Evolutionary conservation across 1,284 basidiomycete species (phyloP).

Genomic region (Austropuccinia psidii): DNA sequence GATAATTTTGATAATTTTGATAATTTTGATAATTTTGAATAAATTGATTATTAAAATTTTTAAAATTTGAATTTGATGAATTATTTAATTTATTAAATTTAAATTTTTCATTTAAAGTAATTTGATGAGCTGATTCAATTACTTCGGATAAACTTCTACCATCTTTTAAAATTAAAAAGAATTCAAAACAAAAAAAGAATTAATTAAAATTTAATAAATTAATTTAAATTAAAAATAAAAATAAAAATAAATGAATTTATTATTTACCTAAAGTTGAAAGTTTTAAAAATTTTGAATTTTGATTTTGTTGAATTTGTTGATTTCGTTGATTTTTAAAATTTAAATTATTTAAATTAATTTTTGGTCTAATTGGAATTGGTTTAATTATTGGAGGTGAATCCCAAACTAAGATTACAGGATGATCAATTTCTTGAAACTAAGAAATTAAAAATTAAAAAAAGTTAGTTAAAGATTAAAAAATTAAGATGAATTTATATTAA

Average conservation of each 20-base stretch:
- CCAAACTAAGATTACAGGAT: background rate
- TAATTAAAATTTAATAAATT: background rate
- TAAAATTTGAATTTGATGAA: no score
- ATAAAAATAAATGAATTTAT: background rate
- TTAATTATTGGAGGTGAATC: background rate
- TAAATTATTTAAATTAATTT: background rate
- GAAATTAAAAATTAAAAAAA: no score
- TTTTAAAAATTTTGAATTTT: background rate
- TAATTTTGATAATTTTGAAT: no score
- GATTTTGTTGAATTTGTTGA: background rate
- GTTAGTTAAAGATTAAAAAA: no score
- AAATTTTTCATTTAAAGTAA: background rate
- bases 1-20: background rate
- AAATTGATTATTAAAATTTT: no score
- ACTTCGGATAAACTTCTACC: conserved; percentile 5
- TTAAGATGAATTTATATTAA: no score
- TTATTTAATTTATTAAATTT: no score
- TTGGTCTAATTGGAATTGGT: conserved; percentile 5
- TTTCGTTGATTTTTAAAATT: background rate
- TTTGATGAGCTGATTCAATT: background rate
- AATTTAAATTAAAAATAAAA: background rate
- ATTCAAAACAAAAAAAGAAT: background rate
- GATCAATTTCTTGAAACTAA: no score
- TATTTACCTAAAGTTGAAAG: background rate
- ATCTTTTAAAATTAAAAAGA: background rate